Base-by-base conservation (phyloP, 1,284 basidiomycete species). In the Rhodotorula sp. region DNA sequence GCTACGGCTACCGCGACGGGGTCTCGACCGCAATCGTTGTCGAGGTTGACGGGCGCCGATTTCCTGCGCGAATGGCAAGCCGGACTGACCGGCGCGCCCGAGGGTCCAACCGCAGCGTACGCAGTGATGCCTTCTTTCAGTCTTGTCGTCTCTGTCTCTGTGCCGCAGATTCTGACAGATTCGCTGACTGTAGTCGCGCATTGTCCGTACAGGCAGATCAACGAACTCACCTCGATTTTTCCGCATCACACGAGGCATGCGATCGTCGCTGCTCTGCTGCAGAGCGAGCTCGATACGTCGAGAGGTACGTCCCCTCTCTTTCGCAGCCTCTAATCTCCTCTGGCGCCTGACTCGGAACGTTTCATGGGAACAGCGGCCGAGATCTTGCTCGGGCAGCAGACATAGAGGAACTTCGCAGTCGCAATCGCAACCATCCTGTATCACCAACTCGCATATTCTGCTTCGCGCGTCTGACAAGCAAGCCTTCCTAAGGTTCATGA, bases 1-100 rank as follows among this genome's bases (percentile, higher is more conserved):
- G 6, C 29, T 14, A 26, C 54, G 1, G 22, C 59, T 37, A 18
- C 54, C 8, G 46, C 20, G 6, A n/a, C 59, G 4, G 7, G 30
- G 7, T 15, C 61, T 2, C 10, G 44, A 17, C 3, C 63, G 10
- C 48, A 29, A 1, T 24, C 59, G 0, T 33, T 62, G n/a, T 64
- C 64, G 17, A 53, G 51, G 6, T 58, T 60, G 20, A 12, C 60
- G n/a, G 67, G 67, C 17, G 29, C 64, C 22, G 61, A 56, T 18
- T 67, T 74, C 56, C 33, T 74, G 26, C 62, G 46, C 20, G 69
- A 74, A 49, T 74, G 67, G 73, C 61, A 62, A 46, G 64, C 67
- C 4, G 71, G 69, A 0, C 37, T 69, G 48, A 69, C 71, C 30
- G 71, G 74, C 6, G 65, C 62, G n/a, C 53, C 58, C 6, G 62